Percentiles rank a stretch among this genome's conserved stretches.
Evolutionary conservation across 108 stramenopile species (phyloP).

Genomic region (Bacterosira constricta): DNA sequence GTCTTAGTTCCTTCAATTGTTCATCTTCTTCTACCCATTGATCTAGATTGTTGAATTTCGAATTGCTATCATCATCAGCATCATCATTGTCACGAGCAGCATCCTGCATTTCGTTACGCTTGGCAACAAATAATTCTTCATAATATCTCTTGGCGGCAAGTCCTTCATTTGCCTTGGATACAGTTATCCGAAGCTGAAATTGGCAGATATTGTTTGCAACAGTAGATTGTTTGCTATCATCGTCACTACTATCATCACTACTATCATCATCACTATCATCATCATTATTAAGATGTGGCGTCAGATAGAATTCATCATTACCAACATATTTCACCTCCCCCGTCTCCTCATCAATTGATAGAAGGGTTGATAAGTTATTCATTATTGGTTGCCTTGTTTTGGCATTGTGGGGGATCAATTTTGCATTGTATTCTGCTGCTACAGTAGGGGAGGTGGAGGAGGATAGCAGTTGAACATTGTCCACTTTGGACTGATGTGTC

Average conservation of each 20-base stretch:
- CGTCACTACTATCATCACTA: no score
- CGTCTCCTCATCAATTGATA: no score
- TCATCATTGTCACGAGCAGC: neutral
- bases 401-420: conserved; percentile 6
- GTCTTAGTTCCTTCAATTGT: neutral
- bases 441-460: neutral
- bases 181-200: conserved; percentile 14
- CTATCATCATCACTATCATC: neutral
- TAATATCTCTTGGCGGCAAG: conserved; percentile 6
- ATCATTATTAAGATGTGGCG: neutral
- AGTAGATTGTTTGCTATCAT: no score
- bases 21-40: conserved; percentile 11
- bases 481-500: neutral
- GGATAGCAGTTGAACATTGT: neutral
- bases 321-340: neutral
- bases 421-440: neutral
- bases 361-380: no score
- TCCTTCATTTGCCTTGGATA: conserved; percentile 14
- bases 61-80: neutral
- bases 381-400: conserved; percentile 8
- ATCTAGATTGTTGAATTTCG: no score
- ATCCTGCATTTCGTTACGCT: neutral
- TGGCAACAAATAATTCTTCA: conserved; percentile 17
- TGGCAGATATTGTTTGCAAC: no score
- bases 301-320: conserved; percentile 16